A percentile compares a stretch with the other conserved stretches of the same genome.
phyloP scores from a whole-genome alignment of 257 asterid genomes.

The Ilex aquifolium region DNA sequence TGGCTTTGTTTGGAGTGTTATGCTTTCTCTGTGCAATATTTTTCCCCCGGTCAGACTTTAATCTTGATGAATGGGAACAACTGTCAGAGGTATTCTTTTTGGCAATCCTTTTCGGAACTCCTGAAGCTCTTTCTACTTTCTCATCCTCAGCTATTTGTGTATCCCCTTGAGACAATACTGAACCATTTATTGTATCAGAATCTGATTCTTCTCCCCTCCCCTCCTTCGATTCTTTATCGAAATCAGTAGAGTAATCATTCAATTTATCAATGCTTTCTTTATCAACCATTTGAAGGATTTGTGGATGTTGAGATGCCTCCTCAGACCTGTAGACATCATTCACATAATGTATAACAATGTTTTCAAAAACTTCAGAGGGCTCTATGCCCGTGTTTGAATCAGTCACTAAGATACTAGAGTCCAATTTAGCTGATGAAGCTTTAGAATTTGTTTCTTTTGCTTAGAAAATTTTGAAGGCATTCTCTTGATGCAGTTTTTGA shows the following conservation, averaged over 20 bases:
- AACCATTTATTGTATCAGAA: constrained; percentile 56
- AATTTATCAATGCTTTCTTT: constrained; percentile 30
- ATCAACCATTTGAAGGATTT: constrained; percentile 30
- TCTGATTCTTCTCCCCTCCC: constrained; percentile 60
- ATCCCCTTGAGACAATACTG: constrained; percentile 68
- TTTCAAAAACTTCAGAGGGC: constrained; percentile 48
- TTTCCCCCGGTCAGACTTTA: constrained; percentile 31
- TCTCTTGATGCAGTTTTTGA: constrained; percentile 45
- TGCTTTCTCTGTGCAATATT: constrained; percentile 26
- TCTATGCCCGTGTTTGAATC: constrained; percentile 41
- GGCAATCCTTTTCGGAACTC: constrained; percentile 18
- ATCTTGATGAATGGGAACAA: constrained; percentile 26
- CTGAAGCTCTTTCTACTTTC: constrained; percentile 35
- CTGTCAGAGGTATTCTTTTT: constrained; percentile 32
- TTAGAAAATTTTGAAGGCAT: constrained; percentile 36
- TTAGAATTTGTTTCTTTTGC: constrained; percentile 43
- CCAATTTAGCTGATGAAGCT: constrained; percentile 31
- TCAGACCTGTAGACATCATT: constrained; percentile 44
- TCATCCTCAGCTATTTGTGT: constrained; percentile 52
- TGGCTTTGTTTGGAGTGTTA: constrained; percentile 30
- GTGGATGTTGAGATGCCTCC: constrained; percentile 28
- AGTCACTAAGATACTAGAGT: constrained; percentile 27
- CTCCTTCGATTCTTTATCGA: constrained; percentile 40
- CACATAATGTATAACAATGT: constrained; percentile 42
- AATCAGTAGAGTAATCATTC: constrained; percentile 42